Conservation (phyloP, 352 stramenopile species). For the Blastocystis sp. region DNA sequence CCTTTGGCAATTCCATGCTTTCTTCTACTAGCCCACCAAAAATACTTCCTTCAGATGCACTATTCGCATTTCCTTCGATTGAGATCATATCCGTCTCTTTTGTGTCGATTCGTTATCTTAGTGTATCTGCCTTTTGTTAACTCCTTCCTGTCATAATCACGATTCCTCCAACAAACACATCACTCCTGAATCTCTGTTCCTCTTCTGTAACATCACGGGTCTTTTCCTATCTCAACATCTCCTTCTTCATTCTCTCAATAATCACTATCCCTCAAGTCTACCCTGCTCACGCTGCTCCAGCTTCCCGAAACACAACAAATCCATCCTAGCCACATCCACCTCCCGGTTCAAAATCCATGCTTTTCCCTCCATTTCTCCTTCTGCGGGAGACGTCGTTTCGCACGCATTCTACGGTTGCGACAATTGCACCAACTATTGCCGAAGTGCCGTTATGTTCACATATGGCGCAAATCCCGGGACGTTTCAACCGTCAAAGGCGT, state of each 20-base stretch:
- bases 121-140: not conserved
- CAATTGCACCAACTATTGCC: conserved; percentile 67
- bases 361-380: conserved; percentile 63
- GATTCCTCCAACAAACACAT: not conserved
- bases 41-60: not conserved
- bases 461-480: conserved; percentile 69
- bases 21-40: no score
- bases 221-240: not conserved
- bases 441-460: conserved; percentile 64
- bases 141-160: not conserved
- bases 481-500: no score
- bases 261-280: not conserved
- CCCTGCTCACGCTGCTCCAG: not conserved
- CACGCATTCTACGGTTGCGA: conserved; percentile 72
- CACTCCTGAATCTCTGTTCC: not conserved
- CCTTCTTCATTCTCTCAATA: not conserved
- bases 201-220: not conserved
- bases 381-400: conserved; percentile 68
- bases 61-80: not conserved
- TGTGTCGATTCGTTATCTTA: not conserved
- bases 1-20: no score
- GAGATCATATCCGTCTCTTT: not conserved
- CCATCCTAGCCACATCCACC: not conserved
- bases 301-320: not conserved
- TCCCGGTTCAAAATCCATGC: not conserved